Percentiles rank a stretch among this genome's conserved stretches.
phyloP scores from a whole-genome alignment of 371 early-diverging fungal genomes.

The Mycotypha africana region DNA sequence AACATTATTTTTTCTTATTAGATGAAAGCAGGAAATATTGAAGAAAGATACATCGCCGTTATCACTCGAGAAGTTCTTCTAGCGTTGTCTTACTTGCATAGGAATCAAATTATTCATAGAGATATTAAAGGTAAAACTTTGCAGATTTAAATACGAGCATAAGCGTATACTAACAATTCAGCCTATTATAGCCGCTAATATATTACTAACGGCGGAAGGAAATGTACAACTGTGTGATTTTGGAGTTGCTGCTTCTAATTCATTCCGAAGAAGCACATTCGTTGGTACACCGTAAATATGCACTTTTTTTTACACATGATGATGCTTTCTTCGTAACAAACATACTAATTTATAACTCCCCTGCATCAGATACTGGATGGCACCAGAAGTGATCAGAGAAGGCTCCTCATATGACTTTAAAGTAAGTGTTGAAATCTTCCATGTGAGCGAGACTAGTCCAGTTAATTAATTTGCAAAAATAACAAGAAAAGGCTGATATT shows the following conservation, averaged over 20 bases:
- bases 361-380: conserved; percentile 77
- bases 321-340: conserved; percentile 4
- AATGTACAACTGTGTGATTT: conserved; percentile 94
- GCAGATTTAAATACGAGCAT: too few species aligned
- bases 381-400: conserved; percentile 85
- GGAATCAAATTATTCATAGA: conserved; percentile 91
- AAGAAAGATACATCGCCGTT: conserved; percentile 82
- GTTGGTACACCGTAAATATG: conserved; percentile 80
- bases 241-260: conserved; percentile 75
- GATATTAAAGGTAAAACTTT: conserved; percentile 96
- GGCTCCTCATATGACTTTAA: conserved; percentile 75
- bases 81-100: conserved; percentile 91
- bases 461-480: background rate
- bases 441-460: background rate
- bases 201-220: conserved; percentile 86
- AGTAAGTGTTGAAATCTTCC: too few species aligned
- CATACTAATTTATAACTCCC: background rate
- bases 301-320: conserved; percentile 19
- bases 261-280: conserved; percentile 77
- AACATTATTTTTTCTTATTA: conserved; percentile 14
- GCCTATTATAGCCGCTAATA: conserved; percentile 84
- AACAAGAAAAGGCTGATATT: conserved; percentile 63
- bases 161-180: too few species aligned
- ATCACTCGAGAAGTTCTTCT: conserved; percentile 83
- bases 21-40: conserved; percentile 84